Percentiles rank a stretch among this genome's conserved stretches.
phyloP scores from a whole-genome alignment of 2,329 filamentous ascomycete genomes.

The Colletotrichum karsti region DNA sequence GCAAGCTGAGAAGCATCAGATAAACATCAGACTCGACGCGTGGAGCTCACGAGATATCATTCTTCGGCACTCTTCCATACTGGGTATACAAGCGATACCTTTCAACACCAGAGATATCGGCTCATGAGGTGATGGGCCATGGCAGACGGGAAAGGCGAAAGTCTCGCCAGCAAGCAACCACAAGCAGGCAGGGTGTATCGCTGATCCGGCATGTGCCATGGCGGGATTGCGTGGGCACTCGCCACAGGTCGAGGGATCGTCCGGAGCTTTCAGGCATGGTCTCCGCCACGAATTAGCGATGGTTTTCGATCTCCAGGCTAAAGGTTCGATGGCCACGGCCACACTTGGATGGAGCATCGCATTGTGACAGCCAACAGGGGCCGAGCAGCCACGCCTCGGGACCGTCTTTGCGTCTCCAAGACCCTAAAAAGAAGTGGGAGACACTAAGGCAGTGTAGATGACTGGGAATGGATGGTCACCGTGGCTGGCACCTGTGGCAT shows the following conservation, averaged over 20 bases:
- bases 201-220: background rate
- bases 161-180: background rate
- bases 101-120: too few relatives aligned
- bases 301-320: conserved; percentile 16
- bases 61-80: background rate
- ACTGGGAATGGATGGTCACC: too few relatives aligned
- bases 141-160: background rate
- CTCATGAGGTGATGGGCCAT: too few relatives aligned
- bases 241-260: conserved; percentile 1
- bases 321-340: conserved; percentile 20
- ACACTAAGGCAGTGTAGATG: too few relatives aligned
- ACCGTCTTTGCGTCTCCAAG: background rate
- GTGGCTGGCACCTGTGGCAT: too few relatives aligned
- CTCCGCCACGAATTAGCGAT: background rate
- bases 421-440: background rate
- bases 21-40: background rate
- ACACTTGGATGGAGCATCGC: conserved; percentile 7
- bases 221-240: conserved; percentile 9
- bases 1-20: background rate
- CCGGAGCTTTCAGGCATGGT: background rate
- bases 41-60: background rate
- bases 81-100: too few relatives aligned
- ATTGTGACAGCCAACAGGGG: conserved; percentile 1
- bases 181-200: background rate
- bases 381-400: conserved; percentile 14